phyloP scores from a whole-genome alignment of 169 alveolate species.

The Eimeria sp. region DNA sequence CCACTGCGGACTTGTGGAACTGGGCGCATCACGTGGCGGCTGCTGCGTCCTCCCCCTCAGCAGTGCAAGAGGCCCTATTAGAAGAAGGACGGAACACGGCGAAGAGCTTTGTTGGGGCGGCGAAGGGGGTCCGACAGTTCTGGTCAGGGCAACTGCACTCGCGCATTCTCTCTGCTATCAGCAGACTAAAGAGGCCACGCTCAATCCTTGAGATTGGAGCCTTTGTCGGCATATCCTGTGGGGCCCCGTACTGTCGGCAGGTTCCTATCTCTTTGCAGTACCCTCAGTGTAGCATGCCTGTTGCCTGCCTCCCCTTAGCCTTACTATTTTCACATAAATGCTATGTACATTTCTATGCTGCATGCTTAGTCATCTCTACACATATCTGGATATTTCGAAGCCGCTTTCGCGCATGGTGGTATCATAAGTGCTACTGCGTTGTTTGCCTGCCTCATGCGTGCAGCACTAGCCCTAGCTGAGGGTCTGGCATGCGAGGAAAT shows the following conservation, averaged over 20 bases:
- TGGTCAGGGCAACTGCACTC: conserved; percentile 79
- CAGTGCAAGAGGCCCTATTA: conserved; percentile 10
- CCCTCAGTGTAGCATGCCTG: neutral
- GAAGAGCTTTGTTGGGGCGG: conserved; percentile 11
- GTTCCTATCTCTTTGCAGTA: neutral
- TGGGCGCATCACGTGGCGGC: conserved; percentile 64
- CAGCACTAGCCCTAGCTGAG: conserved; percentile 83
- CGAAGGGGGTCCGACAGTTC: conserved; percentile 14
- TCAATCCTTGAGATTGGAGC: conserved; percentile 83
- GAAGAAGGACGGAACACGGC: conserved; percentile 46
- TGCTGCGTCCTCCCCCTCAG: conserved; percentile 47
- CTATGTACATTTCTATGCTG: neutral
- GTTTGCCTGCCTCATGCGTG: neutral
- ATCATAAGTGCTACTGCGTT: neutral
- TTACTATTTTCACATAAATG: neutral
- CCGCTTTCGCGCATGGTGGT: neutral
- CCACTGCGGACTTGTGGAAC: conserved; percentile 14
- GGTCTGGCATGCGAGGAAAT: conserved; percentile 47
- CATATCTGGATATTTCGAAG: neutral
- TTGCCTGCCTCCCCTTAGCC: neutral
- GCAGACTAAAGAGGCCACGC: conserved; percentile 78
- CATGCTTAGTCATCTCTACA: neutral
- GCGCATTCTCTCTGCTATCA: conserved; percentile 76
- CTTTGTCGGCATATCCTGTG: conserved; percentile 83
- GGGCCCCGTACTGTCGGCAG: neutral